Conservation (phyloP, 1,284 basidiomycete genomes). For the Fistulinella cinereoalba region DNA sequence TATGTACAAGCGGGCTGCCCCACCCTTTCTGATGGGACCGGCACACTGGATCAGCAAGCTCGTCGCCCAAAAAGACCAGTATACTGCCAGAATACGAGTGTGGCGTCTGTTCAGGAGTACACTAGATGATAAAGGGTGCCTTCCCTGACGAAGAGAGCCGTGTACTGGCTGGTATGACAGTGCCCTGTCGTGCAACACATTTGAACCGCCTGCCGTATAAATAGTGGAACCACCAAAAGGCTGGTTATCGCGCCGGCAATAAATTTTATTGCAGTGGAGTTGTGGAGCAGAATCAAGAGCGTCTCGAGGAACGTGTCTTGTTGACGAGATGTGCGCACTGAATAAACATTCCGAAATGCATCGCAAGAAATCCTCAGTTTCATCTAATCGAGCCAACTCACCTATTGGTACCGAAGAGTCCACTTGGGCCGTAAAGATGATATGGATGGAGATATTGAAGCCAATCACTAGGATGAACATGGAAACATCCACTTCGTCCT, state of each 20-base stretch:
- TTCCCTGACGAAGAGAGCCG: constrained; percentile 6
- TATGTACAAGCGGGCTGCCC: no score
- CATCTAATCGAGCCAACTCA: neutral
- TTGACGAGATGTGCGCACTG: neutral
- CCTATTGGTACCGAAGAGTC: neutral
- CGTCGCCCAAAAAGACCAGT: neutral
- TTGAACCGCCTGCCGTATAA: constrained; percentile 1
- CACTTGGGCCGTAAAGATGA: neutral
- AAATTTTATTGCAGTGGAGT: neutral
- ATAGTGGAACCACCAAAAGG: constrained; percentile 3
- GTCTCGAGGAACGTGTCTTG: neutral
- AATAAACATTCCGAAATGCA: neutral
- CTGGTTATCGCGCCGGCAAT: constrained; percentile 6
- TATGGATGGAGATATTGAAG: neutral
- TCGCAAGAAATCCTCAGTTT: no score
- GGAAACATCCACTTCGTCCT: constrained; percentile 7
- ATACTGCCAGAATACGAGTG: neutral
- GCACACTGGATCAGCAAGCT: neutral
- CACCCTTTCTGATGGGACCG: no score
- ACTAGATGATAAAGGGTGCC: constrained; percentile 14
- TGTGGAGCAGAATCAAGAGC: neutral
- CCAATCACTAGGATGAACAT: constrained; percentile 7
- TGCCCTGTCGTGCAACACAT: constrained; percentile 7
- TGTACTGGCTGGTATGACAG: constrained; percentile 8
- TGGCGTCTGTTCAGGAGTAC: neutral